These are phyloP conservation scores for Paratrypanosoma confusum DNA, from an alignment of 208 protist species.

Conservation along the genomic window DNA sequence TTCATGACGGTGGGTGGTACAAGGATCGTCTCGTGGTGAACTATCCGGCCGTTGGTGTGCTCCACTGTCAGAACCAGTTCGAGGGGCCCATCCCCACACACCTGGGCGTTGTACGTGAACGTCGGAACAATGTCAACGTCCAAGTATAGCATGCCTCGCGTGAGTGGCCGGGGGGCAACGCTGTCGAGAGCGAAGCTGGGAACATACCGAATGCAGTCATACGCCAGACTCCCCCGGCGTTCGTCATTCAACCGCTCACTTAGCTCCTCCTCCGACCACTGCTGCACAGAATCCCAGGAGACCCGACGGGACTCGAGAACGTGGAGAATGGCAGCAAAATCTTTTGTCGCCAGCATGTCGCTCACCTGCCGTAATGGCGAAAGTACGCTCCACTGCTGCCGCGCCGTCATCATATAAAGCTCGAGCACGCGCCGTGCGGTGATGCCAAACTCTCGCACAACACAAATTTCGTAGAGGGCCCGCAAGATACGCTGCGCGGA, in stretches of 20 bases:
- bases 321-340: constrained; percentile 79
- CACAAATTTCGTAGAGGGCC: constrained; percentile 93
- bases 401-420: constrained; percentile 91
- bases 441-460: constrained; percentile 94
- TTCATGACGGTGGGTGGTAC: constrained; percentile 73
- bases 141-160: constrained; percentile 89
- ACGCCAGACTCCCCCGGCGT: constrained; percentile 70
- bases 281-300: constrained; percentile 92
- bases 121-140: constrained; percentile 94
- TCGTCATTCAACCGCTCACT: constrained; percentile 85
- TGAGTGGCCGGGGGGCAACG: constrained; percentile 90
- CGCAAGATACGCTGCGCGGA: constrained; percentile 86
- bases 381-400: constrained; percentile 95
- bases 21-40: constrained; percentile 95
- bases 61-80: constrained; percentile 95
- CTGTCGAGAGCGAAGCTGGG: constrained; percentile 91
- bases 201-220: constrained; percentile 90
- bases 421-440: constrained; percentile 87
- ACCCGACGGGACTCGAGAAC: constrained; percentile 93
- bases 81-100: constrained; percentile 82
- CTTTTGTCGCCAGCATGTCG: constrained; percentile 60
- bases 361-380: constrained; percentile 87
- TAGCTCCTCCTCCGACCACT: constrained; percentile 89
- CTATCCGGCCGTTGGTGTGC: constrained; percentile 92
- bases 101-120: constrained; percentile 90